phyloP scores from a whole-genome alignment of 2,329 filamentous ascomycete genomes.

The Ophiostoma sp. region DNA sequence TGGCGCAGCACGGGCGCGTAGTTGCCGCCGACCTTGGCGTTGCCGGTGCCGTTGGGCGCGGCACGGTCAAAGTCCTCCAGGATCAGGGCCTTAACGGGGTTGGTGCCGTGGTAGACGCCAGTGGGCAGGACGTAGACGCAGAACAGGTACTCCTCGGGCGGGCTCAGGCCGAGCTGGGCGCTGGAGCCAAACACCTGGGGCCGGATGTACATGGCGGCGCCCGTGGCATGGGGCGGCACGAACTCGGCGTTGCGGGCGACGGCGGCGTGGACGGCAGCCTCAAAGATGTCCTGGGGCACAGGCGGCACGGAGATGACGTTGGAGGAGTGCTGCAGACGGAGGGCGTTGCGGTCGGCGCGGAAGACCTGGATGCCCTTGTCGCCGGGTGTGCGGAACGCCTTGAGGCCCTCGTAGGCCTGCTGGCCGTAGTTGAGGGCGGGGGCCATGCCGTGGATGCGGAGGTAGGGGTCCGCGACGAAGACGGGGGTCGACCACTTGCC shows the following conservation, averaged over 20 bases:
- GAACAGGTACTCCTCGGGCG: conserved; percentile 90
- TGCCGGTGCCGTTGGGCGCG: conserved; percentile 84
- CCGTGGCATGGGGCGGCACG: conserved; percentile 83
- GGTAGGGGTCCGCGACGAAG: conserved; percentile 77
- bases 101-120: conserved; percentile 86
- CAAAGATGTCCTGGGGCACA: conserved; percentile 70
- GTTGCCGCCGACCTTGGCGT: conserved; percentile 92
- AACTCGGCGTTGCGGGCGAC: conserved; percentile 85
- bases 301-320: conserved; percentile 76
- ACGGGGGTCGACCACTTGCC: conserved; percentile 71
- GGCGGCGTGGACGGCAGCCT: conserved; percentile 70
- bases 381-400: conserved; percentile 78
- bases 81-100: conserved; percentile 81
- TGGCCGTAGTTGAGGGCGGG: conserved; percentile 95
- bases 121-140: conserved; percentile 85
- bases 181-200: conserved; percentile 82
- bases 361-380: conserved; percentile 74
- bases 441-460: conserved; percentile 90
- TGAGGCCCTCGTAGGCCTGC: conserved; percentile 97
- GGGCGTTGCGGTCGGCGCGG: conserved; percentile 78
- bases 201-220: conserved; percentile 87
- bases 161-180: conserved; percentile 78
- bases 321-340: conserved; percentile 78
- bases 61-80: conserved; percentile 90
- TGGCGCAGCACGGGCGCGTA: conserved; percentile 87